These are phyloP conservation scores for Wickerhamiella sorbophila DNA, from an alignment of 805 yeast genomes.

Conservation along the genomic window DNA sequence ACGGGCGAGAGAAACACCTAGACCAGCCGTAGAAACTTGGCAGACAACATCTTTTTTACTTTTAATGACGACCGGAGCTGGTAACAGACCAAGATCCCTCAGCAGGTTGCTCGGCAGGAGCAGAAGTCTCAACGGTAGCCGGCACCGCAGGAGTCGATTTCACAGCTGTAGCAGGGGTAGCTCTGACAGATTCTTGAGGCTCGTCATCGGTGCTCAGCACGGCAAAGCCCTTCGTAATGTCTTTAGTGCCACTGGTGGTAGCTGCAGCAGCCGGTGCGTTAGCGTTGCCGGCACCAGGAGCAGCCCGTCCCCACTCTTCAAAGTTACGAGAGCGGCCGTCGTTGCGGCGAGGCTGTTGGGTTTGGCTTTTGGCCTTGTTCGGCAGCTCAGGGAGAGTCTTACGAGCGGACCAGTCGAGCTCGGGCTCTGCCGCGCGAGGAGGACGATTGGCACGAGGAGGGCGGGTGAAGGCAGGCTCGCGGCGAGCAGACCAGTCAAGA, in stretches of 20 bases:
- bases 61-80: slow-evolving; percentile 9
- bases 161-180: slow-evolving; percentile 78
- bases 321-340: slow-evolving; percentile 17
- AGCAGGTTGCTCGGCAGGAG: slow-evolving; percentile 52
- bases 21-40: no score
- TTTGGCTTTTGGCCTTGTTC: slow-evolving; percentile 11
- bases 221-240: slow-evolving; percentile 17
- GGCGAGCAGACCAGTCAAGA: slow-evolving; percentile 31
- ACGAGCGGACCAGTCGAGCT: slow-evolving; percentile 32
- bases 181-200: slow-evolving; percentile 12
- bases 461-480: slow-evolving; percentile 8
- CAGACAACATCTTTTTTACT: no score
- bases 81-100: slow-evolving; percentile 15
- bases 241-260: slow-evolving; percentile 18
- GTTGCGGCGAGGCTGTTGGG: slow-evolving; percentile 23
- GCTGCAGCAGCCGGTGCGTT: slow-evolving; percentile 10
- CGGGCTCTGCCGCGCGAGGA: slow-evolving; percentile 27
- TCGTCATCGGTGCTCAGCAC: slow-evolving; percentile 14
- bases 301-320: slow-evolving; percentile 22
- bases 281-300: slow-evolving; percentile 4
- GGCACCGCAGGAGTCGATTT: neutral
- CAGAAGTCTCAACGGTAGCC: slow-evolving; percentile 67
- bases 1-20: no score
- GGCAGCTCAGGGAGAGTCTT: slow-evolving; percentile 7
- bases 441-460: slow-evolving; percentile 3